Evolutionary conservation across 2,329 filamentous ascomycete genomes (phyloP).

Genomic region (Fusarium xylarioides): DNA sequence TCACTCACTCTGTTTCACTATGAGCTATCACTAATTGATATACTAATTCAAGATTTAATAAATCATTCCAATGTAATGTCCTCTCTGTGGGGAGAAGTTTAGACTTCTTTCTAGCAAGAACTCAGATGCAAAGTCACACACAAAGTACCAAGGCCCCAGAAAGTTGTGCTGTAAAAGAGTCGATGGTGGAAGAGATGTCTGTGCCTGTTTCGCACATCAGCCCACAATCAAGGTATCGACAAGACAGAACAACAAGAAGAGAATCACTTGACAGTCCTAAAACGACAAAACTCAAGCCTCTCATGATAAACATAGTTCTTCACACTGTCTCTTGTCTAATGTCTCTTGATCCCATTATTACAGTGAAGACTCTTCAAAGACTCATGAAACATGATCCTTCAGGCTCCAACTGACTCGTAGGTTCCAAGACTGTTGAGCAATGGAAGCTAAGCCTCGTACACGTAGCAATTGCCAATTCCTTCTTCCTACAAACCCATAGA

Average conservation of each 20-base stretch:
- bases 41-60: background rate
- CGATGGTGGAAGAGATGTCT: background rate
- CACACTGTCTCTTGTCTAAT: too few relatives aligned
- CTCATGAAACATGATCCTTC: background rate
- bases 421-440: background rate
- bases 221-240: background rate
- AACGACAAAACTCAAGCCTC: background rate
- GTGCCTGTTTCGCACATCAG: background rate
- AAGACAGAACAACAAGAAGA: background rate
- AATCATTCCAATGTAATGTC: background rate
- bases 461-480: background rate
- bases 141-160: background rate
- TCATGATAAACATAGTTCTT: background rate
- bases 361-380: background rate
- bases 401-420: background rate
- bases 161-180: background rate
- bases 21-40: background rate
- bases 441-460: background rate
- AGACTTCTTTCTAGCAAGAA: background rate
- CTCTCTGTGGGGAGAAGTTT: background rate
- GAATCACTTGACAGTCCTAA: background rate
- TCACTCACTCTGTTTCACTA: background rate
- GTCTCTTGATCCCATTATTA: background rate
- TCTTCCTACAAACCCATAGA: background rate
- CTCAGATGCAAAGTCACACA: background rate